A percentile compares a stretch with the other conserved stretches of the same genome.
phyloP scores from a whole-genome alignment of 352 stramenopile species.

The Pythium biforme region DNA sequence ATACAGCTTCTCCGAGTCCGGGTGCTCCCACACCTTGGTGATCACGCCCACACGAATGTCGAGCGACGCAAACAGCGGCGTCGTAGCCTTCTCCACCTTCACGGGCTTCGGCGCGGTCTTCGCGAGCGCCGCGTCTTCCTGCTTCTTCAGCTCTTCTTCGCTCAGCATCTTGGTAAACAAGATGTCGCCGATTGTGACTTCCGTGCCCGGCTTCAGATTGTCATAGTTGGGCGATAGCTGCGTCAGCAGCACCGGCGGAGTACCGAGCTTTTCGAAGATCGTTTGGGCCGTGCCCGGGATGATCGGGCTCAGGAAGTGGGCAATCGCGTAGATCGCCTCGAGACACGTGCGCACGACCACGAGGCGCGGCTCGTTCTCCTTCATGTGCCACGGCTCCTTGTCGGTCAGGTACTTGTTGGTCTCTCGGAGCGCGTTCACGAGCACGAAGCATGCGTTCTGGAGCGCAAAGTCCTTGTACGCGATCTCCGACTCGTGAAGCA shows the following conservation, averaged over 20 bases:
- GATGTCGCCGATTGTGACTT: constrained; percentile 92
- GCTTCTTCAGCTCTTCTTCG: constrained; percentile 73
- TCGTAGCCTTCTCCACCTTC: constrained; percentile 51
- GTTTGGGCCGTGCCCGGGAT: constrained; percentile 87
- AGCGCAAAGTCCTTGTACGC: constrained; percentile 94
- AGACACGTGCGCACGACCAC: constrained; percentile 94
- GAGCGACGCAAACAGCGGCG: constrained; percentile 68
- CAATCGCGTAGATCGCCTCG: constrained; percentile 97
- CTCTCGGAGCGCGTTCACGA: constrained; percentile 90
- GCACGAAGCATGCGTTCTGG: constrained; percentile 86
- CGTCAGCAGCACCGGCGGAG: constrained; percentile 65
- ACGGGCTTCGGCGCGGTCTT: constrained; percentile 38
- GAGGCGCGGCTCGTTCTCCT: constrained; percentile 84
- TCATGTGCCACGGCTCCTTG: constrained; percentile 97
- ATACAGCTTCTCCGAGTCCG: constrained; percentile 94
- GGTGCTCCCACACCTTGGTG: constrained; percentile 81
- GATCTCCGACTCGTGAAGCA: constrained; percentile 78
- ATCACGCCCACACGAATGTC: constrained; percentile 84
- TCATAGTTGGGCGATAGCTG: constrained; percentile 82
- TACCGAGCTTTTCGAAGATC: constrained; percentile 96
- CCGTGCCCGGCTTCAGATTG: constrained; percentile 91
- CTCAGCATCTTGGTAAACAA: constrained; percentile 93
- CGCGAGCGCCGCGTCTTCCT: constrained; percentile 44
- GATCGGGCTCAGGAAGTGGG: constrained; percentile 95
- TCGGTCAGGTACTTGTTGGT: constrained; percentile 98